phyloP scores from a whole-genome alignment of 306 rosid genomes.

The Dalbergia cultrata region DNA sequence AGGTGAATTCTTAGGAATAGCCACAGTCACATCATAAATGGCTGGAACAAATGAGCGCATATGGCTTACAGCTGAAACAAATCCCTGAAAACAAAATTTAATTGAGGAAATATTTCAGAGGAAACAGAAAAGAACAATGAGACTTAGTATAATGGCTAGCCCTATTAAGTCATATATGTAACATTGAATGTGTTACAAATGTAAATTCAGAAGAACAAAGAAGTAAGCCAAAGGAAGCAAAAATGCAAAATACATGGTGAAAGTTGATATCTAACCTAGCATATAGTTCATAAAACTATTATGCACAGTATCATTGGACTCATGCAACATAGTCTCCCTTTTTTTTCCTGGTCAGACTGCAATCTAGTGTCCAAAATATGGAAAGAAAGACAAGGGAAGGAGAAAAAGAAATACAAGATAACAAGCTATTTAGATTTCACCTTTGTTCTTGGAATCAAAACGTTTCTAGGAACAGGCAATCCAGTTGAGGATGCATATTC shows the following conservation, averaged over 20 bases:
- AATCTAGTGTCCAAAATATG: neutral
- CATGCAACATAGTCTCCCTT: conserved; percentile 3
- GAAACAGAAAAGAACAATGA: conserved; percentile 20
- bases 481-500: conserved; percentile 83
- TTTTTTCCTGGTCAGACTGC: no score
- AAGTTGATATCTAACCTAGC: conserved; percentile 23
- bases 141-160: conserved; percentile 5
- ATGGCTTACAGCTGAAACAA: conserved; percentile 79
- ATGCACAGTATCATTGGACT: neutral
- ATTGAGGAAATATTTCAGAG: neutral
- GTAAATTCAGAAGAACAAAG: conserved; percentile 34
- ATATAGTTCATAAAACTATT: neutral
- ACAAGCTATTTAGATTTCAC: conserved; percentile 49
- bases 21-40: conserved; percentile 80
- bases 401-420: conserved; percentile 1
- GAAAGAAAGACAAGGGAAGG: conserved; percentile 25
- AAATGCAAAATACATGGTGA: conserved; percentile 1
- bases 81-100: conserved; percentile 70
- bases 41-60: conserved; percentile 94
- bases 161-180: neutral
- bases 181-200: conserved; percentile 7
- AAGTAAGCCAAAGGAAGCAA: conserved; percentile 8
- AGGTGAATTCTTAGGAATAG: conserved; percentile 84
- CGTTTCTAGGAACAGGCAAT: conserved; percentile 82
- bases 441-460: conserved; percentile 98